Percentiles rank a stretch among this genome's conserved stretches.
These are phyloP conservation scores for Gossypium davidsonii DNA, from an alignment of 441 rosid species.

Conservation along the genomic window DNA sequence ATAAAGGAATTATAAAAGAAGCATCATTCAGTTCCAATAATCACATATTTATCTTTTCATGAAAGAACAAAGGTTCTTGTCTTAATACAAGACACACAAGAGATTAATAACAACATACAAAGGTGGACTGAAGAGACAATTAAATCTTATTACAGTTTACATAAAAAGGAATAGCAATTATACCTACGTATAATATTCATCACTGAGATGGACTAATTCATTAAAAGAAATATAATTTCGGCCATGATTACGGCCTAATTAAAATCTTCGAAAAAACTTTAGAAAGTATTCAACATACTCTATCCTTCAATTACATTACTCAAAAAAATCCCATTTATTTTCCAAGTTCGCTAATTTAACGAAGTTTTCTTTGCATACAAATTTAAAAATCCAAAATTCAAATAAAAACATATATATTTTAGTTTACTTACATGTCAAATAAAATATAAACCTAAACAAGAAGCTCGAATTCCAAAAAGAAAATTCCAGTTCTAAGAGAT, in stretches of 20 bases:
- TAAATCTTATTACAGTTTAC: not conserved
- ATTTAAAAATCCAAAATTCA: not conserved
- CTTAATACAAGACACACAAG: not conserved
- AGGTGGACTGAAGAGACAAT: not conserved
- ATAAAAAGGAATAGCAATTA: not conserved
- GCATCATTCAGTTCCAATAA: not conserved
- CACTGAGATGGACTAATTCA: not conserved
- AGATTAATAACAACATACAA: not conserved
- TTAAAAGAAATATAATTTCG: not conserved
- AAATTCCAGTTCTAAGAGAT: not conserved
- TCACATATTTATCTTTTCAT: no score
- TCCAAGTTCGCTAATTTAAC: not conserved
- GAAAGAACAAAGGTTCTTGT: not conserved
- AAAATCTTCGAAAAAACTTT: no score
- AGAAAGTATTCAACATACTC: no score
- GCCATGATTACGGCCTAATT: not conserved
- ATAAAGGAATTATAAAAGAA: not conserved
- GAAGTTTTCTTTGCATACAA: constrained; percentile 1
- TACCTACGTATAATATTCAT: not conserved
- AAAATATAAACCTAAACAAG: not conserved
- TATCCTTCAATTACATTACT: not conserved
- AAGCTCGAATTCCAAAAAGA: constrained; percentile 1
- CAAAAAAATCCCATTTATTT: not conserved
- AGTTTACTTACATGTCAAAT: not conserved
- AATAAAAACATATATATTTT: not conserved